Conservation (phyloP, 371 early-diverging fungal species). For the Rhizopus sp. region DNA sequence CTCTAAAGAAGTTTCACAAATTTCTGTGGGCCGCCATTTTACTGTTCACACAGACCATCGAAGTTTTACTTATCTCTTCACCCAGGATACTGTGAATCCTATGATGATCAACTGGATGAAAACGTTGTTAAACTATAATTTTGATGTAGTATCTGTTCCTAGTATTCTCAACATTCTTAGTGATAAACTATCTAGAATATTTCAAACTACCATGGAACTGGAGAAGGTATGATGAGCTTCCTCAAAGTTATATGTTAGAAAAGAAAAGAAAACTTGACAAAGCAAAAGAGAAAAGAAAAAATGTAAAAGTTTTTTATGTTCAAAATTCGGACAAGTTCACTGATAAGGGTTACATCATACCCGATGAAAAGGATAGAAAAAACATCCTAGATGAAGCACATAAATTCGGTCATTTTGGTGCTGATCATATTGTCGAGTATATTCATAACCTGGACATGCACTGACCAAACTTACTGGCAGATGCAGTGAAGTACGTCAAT, state of each 20-base stretch:
- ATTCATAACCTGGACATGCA: conserved; percentile 4
- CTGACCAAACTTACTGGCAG: conserved; percentile 10
- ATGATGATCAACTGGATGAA: conserved; percentile 10
- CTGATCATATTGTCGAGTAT: conserved; percentile 8
- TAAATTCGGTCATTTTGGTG: conserved; percentile 20
- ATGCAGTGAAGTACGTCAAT: conserved; percentile 1
- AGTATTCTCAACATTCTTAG: conserved; percentile 14
- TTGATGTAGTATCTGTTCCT: conserved; percentile 9
- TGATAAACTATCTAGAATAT: conserved; percentile 15
- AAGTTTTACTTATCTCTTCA: neutral
- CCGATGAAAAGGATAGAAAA: conserved; percentile 6
- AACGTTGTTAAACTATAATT: conserved; percentile 9
- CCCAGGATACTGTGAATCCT: neutral
- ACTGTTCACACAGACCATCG: neutral
- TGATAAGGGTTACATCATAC: neutral
- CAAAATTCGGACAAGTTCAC: neutral
- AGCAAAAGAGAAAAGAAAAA: neutral
- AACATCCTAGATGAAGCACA: conserved; percentile 14
- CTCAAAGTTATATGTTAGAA: too few species aligned
- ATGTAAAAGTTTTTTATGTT: neutral
- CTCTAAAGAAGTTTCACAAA: conserved; percentile 4
- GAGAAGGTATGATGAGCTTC: too few species aligned
- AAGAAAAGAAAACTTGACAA: too few species aligned
- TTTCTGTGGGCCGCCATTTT: neutral
- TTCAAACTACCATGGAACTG: neutral